Base-by-base conservation (phyloP, 2,329 filamentous ascomycete genomes). In the Beauveria sp. region DNA sequence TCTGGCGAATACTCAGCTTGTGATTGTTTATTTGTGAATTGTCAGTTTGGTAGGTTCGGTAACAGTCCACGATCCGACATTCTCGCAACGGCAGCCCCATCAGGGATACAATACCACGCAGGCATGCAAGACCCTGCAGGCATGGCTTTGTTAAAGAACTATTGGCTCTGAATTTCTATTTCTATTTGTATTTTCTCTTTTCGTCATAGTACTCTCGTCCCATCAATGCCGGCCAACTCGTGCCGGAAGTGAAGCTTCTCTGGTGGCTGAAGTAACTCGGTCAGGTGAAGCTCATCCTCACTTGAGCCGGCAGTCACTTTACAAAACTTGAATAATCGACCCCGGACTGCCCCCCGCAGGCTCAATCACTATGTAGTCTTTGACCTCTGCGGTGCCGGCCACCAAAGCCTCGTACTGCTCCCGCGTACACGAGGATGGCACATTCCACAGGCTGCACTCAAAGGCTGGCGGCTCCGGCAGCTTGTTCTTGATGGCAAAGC, bases 381-480 rank as follows among this genome's bases (percentile, higher is more conserved):
- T n/a, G 5, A 66, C 62, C 42, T 65, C 52, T 1, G 68, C 68
- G 2, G 57, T 63, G 2, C 68, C 68, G 46, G 58, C 52, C 24
- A 40, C 55, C 42, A 70, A 22, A 3, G 67, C 66, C 20, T 38
- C 38, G 45, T 68, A 8, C 50, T 70, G 68, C 54, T 69, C 66
- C 16, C 61, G 55, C 0, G 62, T 66, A 46, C 69, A 89, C 0
- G 82, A 82, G 2, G 69, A 67, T 2, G 70, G 69, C 47, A 81
- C 73, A 50, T 73, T 71, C 12, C 84, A 76, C 7, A 88, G 67
- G 74, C 81, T 88, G 70, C 86, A 90, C 3, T 79, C 83, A 3
- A 79, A 71, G n/a, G 73, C 68, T 0, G 78, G 77, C 22, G 75
- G 72, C 16, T 71, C 62, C 0, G 79, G 79, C 1, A 81, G 68